Evolutionary conservation across 495 filamentous ascomycete genomes (phyloP).

Genomic region (Cudoniella acicularis): DNA sequence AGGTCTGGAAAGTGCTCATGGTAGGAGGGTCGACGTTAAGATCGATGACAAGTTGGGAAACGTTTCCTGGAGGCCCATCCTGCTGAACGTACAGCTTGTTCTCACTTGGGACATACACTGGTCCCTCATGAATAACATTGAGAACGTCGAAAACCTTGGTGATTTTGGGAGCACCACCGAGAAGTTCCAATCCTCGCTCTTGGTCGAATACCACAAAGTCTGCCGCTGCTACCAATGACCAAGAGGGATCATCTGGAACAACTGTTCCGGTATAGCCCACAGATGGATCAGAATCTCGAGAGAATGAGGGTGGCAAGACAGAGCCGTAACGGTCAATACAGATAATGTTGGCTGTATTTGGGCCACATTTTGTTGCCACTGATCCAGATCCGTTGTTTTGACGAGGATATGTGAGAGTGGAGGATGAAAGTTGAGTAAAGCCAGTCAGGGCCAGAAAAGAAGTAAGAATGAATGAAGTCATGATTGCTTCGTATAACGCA

Average conservation of each 20-base stretch:
- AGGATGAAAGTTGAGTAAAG: no score
- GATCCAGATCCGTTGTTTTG: no score
- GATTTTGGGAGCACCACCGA: constrained; percentile 21
- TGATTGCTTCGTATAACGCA: no score
- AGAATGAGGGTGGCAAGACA: not conserved
- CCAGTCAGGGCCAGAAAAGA: no score
- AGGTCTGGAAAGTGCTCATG: constrained; percentile 29
- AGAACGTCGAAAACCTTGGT: constrained; percentile 15
- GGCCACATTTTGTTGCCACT: not conserved
- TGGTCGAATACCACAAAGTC: constrained; percentile 38
- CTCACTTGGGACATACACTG: constrained; percentile 35
- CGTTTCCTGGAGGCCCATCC: constrained; percentile 12
- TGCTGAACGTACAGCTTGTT: constrained; percentile 22
- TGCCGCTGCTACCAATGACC: constrained; percentile 25
- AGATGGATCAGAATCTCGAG: not conserved
- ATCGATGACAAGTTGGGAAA: constrained; percentile 32
- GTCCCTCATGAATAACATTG: constrained; percentile 37
- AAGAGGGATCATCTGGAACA: constrained; percentile 21
- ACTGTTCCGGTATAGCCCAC: not conserved
- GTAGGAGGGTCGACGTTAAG: constrained; percentile 34
- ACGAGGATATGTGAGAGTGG: no score
- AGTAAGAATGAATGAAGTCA: no score
- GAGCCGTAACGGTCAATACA: not conserved
- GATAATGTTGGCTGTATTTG: not conserved
- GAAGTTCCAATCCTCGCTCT: constrained; percentile 30